Evolutionary conservation across 148 eudicot species (phyloP).

Genomic region (Camellia granthamiana): DNA sequence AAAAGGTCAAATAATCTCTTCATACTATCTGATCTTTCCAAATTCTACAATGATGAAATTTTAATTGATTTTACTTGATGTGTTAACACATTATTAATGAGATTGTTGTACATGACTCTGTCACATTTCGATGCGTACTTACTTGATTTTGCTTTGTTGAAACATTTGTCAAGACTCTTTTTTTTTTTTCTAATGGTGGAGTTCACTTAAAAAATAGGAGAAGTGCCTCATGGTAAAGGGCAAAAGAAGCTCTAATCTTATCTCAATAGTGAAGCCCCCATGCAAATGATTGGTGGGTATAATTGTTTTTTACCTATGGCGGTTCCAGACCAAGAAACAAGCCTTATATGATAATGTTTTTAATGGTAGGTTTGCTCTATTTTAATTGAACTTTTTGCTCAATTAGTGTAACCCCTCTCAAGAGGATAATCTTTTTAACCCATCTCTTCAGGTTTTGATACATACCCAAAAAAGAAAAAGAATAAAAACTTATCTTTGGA

Average conservation of each 20-base stretch:
- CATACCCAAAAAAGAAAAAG: not conserved
- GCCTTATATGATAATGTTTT: not conserved
- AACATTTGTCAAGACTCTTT: too few relatives aligned
- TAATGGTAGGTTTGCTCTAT: slow-evolving; percentile 7
- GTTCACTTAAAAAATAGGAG: not conserved
- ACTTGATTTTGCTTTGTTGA: too few relatives aligned
- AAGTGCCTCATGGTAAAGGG: not conserved
- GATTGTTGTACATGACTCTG: too few relatives aligned
- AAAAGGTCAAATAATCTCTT: too few relatives aligned
- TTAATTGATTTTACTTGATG: too few relatives aligned
- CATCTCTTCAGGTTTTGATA: not conserved
- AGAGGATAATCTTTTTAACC: not conserved
- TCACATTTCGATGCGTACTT: too few relatives aligned
- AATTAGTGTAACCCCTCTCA: not conserved
- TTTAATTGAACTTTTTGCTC: not conserved
- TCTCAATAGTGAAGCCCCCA: slow-evolving; percentile 6
- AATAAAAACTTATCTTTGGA: slow-evolving; percentile 15
- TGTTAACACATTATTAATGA: too few relatives aligned
- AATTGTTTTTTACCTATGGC: not conserved
- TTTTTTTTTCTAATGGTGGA: not conserved
- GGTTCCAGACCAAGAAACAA: slow-evolving; percentile 13
- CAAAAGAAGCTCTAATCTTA: slow-evolving; percentile 2
- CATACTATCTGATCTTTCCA: too few relatives aligned
- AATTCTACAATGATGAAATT: too few relatives aligned
- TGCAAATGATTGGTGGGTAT: slow-evolving; percentile 13